These are phyloP conservation scores for Penicillium crustosum DNA, from an alignment of 2,329 filamentous ascomycete species.

Conservation along the genomic window DNA sequence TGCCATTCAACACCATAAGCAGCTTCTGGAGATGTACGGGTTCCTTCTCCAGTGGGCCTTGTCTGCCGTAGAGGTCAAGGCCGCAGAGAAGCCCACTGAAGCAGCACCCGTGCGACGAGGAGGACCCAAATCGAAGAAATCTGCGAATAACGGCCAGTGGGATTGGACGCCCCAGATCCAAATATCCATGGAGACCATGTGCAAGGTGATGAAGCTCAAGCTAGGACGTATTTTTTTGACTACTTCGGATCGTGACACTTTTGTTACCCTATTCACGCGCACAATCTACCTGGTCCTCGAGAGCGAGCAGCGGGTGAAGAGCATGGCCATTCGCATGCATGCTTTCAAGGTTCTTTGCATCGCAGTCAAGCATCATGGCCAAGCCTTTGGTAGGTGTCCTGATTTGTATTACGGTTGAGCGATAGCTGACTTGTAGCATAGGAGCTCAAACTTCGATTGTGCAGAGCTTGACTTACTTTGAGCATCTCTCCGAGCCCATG, in stretches of 20 bases:
- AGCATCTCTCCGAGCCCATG: conserved; percentile 98
- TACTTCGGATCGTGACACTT: conserved; percentile 93
- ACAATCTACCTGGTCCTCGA: conserved; percentile 93
- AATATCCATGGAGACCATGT: conserved; percentile 87
- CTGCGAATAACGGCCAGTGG: conserved; percentile 74
- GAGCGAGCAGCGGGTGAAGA: conserved; percentile 89
- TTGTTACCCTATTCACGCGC: conserved; percentile 85
- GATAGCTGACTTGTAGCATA: conserved; percentile 41
- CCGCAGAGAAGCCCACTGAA: conserved; percentile 80
- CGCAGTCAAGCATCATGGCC: conserved; percentile 94
- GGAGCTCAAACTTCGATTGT: conserved; percentile 97
- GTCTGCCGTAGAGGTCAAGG: conserved; percentile 88
- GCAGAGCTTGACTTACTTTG: conserved; percentile 96
- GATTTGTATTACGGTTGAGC: not conserved
- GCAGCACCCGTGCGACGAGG: conserved; percentile 70
- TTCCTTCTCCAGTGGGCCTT: conserved; percentile 96
- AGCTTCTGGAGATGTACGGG: conserved; percentile 87
- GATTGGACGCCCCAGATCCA: conserved; percentile 88
- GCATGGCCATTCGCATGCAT: conserved; percentile 87
- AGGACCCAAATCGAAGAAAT: conserved; percentile 73
- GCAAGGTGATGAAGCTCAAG: conserved; percentile 91
- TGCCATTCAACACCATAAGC: conserved; percentile 80
- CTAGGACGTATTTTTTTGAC: conserved; percentile 91
- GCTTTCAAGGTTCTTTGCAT: conserved; percentile 96
- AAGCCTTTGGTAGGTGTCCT: conserved; percentile 72